These are phyloP conservation scores for Populus alba DNA, from an alignment of 345 rosid species.

Conservation along the genomic window DNA sequence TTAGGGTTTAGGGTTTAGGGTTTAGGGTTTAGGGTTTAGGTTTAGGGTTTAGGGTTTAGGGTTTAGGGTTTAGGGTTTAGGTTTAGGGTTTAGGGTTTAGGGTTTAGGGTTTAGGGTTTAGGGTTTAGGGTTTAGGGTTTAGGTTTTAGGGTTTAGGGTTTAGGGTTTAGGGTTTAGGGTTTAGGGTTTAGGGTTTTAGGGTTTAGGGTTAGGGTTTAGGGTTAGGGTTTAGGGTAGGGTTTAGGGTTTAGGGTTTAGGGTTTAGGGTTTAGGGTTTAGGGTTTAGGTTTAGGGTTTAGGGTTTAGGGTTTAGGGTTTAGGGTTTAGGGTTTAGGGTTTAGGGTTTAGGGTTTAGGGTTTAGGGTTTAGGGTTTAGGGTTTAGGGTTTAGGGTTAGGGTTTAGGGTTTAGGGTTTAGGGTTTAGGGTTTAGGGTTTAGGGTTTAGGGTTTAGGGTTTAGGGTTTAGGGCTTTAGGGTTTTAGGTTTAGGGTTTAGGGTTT, in stretches of 20 bases:
- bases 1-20: neutral
- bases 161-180: neutral
- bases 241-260: constrained; percentile 8
- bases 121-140: neutral
- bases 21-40: neutral
- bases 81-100: neutral
- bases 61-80: neutral
- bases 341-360: neutral
- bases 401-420: constrained; percentile 34
- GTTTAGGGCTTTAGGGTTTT: constrained; percentile 26
- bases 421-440: constrained; percentile 32
- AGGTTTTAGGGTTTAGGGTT: neutral
- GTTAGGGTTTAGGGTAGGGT: too few species aligned
- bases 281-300: constrained; percentile 7
- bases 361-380: constrained; percentile 1
- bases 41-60: neutral
- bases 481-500: constrained; percentile 22
- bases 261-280: constrained; percentile 9
- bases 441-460: constrained; percentile 22
- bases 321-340: neutral
- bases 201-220: too few species aligned
- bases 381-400: constrained; percentile 21
- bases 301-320: neutral
- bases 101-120: neutral
- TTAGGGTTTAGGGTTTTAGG: neutral